phyloP scores from a whole-genome alignment of 768 basidiomycete genomes.

The Suillus alpinus region DNA sequence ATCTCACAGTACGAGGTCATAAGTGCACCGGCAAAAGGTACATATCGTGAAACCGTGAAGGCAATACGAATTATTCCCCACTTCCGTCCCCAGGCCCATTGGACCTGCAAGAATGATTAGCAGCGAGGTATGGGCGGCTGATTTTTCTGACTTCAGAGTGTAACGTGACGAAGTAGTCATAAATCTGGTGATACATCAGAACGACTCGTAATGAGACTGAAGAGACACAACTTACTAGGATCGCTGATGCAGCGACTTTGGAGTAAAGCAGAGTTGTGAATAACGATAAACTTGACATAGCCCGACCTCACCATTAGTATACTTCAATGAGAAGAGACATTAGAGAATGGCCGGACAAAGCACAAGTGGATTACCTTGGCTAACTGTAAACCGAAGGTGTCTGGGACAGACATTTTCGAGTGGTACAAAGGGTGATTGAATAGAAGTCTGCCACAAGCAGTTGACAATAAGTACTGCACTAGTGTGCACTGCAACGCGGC shows the following conservation, averaged over 20 bases:
- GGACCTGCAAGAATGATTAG: constrained; percentile 12
- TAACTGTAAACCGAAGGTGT: not conserved
- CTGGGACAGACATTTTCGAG: not conserved
- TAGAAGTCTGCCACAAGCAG: not conserved
- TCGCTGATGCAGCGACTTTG: not conserved
- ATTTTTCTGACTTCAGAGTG: not conserved
- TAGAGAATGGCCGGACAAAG: not conserved
- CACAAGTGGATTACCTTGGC: not conserved
- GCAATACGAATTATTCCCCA: constrained; percentile 2
- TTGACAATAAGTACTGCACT: not conserved
- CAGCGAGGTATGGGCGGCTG: not conserved
- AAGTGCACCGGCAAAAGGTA: no score
- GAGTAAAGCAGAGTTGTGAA: not conserved
- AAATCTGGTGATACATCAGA: not conserved
- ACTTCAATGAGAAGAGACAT: not conserved
- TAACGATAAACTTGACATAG: not conserved
- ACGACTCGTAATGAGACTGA: no score
- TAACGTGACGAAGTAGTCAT: not conserved
- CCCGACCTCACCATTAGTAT: not conserved
- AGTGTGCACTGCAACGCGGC: not conserved
- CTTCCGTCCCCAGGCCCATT: constrained; percentile 8
- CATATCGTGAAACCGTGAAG: constrained; percentile 6
- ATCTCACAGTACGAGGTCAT: constrained; percentile 6
- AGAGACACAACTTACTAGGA: not conserved
- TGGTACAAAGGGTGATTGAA: not conserved